phyloP scores from a whole-genome alignment of 208 protist species.

The Phytomonas sp. region DNA sequence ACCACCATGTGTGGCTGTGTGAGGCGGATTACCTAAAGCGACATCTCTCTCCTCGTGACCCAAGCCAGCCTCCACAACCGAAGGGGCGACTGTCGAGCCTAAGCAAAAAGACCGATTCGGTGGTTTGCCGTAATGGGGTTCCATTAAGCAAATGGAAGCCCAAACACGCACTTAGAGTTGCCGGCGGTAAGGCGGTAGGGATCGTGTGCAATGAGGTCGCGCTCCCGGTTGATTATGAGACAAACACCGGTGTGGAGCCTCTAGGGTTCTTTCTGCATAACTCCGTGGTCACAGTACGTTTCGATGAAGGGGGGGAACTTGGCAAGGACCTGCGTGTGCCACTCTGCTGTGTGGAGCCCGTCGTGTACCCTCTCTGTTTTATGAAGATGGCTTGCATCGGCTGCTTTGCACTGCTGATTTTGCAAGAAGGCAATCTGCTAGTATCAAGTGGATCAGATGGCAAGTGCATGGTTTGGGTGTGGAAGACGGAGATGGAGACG shows the following conservation, averaged over 20 bases:
- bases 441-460: constrained; percentile 57
- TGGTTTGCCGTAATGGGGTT: neutral
- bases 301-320: constrained; percentile 40
- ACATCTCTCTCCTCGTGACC: neutral
- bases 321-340: constrained; percentile 55
- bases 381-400: constrained; percentile 26
- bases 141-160: constrained; percentile 47
- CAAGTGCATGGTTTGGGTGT: constrained; percentile 36
- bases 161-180: constrained; percentile 47
- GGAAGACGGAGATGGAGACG: constrained; percentile 15
- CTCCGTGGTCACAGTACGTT: constrained; percentile 35
- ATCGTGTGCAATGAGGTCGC: constrained; percentile 50
- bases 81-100: neutral
- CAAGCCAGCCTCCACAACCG: neutral
- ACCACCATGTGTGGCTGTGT: constrained; percentile 53
- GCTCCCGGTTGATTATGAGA: neutral
- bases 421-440: constrained; percentile 28
- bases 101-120: neutral
- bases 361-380: constrained; percentile 41
- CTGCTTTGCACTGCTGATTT: constrained; percentile 49
- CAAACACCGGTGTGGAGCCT: neutral
- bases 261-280: constrained; percentile 21
- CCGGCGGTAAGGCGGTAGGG: constrained; percentile 37
- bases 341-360: constrained; percentile 55
- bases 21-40: constrained; percentile 17